Conservation (phyloP, 2,329 filamentous ascomycete genomes). For the Lithohypha guttulata region DNA sequence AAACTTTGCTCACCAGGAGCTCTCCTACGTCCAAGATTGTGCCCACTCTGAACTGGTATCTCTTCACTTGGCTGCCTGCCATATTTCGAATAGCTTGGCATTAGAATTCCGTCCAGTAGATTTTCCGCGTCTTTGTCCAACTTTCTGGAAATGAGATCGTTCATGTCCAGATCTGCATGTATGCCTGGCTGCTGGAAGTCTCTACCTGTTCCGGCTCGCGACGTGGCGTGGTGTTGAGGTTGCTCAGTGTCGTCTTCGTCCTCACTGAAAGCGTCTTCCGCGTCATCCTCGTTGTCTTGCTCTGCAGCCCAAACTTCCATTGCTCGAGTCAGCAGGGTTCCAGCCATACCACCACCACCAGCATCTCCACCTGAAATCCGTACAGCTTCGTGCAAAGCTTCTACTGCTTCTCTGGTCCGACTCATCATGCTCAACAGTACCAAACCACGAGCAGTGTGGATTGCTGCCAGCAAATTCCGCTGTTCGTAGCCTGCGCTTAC, state of each 20-base stretch:
- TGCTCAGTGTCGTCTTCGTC: too few species aligned
- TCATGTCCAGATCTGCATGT: not conserved
- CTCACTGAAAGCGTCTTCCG: conserved; percentile 6
- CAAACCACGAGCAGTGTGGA: conserved; percentile 53
- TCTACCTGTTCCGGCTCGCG: too few species aligned
- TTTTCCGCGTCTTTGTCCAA: not conserved
- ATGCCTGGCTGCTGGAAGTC: not conserved
- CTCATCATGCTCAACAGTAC: conserved; percentile 67
- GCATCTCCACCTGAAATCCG: conserved; percentile 38
- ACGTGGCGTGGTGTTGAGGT: too few species aligned
- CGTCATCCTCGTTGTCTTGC: conserved; percentile 20
- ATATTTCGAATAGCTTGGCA: too few species aligned
- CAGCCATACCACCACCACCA: conserved; percentile 37
- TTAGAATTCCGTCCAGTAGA: not conserved
- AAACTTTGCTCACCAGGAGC: too few species aligned
- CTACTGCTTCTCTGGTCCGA: conserved; percentile 63
- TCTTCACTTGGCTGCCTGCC: too few species aligned
- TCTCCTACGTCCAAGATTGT: too few species aligned
- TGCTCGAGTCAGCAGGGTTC: conserved; percentile 34
- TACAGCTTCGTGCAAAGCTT: conserved; percentile 65
- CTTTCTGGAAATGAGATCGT: not conserved
- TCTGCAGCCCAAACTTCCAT: conserved; percentile 38
- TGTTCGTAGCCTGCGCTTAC: conserved; percentile 37
- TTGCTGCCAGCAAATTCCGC: conserved; percentile 34
- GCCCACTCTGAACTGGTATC: too few species aligned